Evolutionary conservation across 345 rosid genomes (phyloP).

Genomic region (Aegle marmelos): DNA sequence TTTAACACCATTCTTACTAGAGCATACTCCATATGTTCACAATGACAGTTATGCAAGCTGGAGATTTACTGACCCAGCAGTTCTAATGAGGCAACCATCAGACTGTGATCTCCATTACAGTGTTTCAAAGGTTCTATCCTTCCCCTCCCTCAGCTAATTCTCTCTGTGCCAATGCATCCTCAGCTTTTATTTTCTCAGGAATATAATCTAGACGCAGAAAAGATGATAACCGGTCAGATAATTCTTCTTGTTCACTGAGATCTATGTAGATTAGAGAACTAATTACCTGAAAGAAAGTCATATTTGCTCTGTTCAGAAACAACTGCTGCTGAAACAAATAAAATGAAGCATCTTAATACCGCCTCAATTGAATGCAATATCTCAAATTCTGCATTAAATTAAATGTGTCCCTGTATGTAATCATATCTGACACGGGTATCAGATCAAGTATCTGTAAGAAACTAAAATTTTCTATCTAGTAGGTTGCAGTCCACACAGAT

Average conservation of each 20-base stretch:
- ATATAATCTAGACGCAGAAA: conserved; percentile 51
- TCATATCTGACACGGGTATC: background rate
- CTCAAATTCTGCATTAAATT: background rate
- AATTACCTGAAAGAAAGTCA: conserved; percentile 80
- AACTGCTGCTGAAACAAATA: conserved; percentile 58
- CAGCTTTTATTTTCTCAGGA: conserved; percentile 70
- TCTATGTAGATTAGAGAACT: background rate
- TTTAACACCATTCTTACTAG: background rate
- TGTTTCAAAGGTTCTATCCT: conserved; percentile 20
- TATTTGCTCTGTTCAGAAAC: conserved; percentile 53
- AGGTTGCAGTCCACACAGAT: background rate
- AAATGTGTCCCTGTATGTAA: background rate
- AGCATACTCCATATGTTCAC: background rate
- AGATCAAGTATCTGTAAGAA: background rate
- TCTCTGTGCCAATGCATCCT: conserved; percentile 52
- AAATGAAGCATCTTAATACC: conserved; percentile 1
- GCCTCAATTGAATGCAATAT: background rate
- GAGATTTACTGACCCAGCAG: background rate
- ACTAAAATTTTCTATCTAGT: background rate
- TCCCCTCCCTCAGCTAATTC: conserved; percentile 27
- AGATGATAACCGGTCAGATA: background rate
- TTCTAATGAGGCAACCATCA: conserved; percentile 2
- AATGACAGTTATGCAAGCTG: background rate
- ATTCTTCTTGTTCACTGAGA: background rate
- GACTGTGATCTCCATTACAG: background rate